These are phyloP conservation scores for Nitzschia inconspicua DNA, from an alignment of 108 stramenopile species.

Conservation along the genomic window DNA sequence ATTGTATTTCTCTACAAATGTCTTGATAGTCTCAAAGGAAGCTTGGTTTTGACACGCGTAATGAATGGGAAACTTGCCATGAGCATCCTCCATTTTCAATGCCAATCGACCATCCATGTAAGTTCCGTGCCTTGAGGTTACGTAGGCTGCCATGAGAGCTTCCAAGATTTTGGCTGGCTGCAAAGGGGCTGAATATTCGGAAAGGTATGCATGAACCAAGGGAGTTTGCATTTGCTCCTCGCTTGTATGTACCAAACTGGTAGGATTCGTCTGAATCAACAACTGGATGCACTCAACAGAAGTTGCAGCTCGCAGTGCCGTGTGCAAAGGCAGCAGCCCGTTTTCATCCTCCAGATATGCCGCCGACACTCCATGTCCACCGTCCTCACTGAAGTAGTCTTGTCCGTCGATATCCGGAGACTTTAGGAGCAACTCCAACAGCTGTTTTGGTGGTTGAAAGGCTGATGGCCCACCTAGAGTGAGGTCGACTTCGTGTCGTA, in stretches of 20 bases:
- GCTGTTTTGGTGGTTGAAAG: slow-evolving; percentile 29
- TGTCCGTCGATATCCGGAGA: slow-evolving; percentile 30
- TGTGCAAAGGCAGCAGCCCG: slow-evolving; percentile 44
- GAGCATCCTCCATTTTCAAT: slow-evolving; percentile 62
- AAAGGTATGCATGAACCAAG: slow-evolving; percentile 34
- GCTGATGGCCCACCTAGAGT: slow-evolving; percentile 23
- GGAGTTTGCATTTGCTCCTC: slow-evolving; percentile 48
- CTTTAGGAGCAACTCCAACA: slow-evolving; percentile 41
- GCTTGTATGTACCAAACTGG: slow-evolving; percentile 42
- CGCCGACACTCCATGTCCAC: slow-evolving; percentile 2
- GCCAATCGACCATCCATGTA: slow-evolving; percentile 45
- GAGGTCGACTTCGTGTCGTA: slow-evolving; percentile 23
- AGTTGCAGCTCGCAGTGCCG: slow-evolving; percentile 34
- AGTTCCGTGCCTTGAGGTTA: slow-evolving; percentile 37
- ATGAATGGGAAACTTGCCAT: slow-evolving; percentile 66
- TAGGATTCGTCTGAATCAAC: slow-evolving; percentile 42
- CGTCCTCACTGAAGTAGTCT: slow-evolving; percentile 9
- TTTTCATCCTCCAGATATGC: slow-evolving; percentile 37
- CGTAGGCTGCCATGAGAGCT: slow-evolving; percentile 36
- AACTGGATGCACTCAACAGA: slow-evolving; percentile 23
- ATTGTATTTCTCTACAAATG: slow-evolving; percentile 52
- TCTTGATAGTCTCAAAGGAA: slow-evolving; percentile 37
- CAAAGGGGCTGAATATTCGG: slow-evolving; percentile 33
- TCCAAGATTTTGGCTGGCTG: slow-evolving; percentile 27
- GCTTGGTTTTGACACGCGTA: slow-evolving; percentile 69